Conservation (phyloP, 2,329 filamentous ascomycete species). For the Diaporthe capsici region DNA sequence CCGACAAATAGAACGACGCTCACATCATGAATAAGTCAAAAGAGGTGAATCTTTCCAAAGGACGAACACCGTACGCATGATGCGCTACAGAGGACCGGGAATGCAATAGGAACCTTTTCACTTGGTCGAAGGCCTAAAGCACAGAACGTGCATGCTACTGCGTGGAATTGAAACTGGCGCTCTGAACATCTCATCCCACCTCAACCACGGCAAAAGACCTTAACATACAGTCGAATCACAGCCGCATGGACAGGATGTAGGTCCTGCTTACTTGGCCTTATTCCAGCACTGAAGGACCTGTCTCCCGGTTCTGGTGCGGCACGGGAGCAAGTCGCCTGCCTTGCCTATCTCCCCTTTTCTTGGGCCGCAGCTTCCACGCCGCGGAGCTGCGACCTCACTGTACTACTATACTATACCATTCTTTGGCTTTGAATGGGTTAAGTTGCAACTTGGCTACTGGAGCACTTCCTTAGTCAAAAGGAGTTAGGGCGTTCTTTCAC, state of each 20-base stretch:
- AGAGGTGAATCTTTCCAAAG: neutral
- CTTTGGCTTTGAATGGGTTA: constrained; percentile 8
- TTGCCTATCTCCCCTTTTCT: neutral
- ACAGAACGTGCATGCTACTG: neutral
- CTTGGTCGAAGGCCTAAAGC: neutral
- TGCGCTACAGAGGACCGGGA: neutral
- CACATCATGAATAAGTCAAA: neutral
- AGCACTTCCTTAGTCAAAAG: constrained; percentile 1
- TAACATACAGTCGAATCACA: neutral
- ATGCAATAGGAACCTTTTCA: neutral
- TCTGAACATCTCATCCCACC: no score
- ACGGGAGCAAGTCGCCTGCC: neutral
- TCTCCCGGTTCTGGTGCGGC: neutral
- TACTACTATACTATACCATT: constrained; percentile 19
- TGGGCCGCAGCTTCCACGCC: neutral
- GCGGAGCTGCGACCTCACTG: neutral
- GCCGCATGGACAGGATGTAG: neutral
- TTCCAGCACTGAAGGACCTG: no score
- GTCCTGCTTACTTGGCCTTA: neutral
- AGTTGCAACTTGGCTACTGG: neutral
- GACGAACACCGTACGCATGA: neutral
- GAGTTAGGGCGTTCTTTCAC: constrained; percentile 6
- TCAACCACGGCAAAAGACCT: neutral
- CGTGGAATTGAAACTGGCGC: neutral
- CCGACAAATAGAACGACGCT: neutral